Evolutionary conservation across 306 rosid species (phyloP).

Genomic region (Casuarina equisetifolia): DNA sequence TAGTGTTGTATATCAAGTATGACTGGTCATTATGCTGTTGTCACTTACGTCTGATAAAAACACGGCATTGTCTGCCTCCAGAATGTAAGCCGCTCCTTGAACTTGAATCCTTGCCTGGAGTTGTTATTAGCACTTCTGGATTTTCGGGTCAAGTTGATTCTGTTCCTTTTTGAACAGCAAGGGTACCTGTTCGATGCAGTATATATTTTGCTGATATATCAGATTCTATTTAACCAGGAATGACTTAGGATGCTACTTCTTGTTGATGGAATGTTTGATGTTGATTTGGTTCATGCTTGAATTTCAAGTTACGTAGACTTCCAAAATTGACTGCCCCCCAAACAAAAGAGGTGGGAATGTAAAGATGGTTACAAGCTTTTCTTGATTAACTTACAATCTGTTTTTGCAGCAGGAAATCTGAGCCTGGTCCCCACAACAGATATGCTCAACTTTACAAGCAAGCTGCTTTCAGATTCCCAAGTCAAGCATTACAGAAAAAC

Average conservation of each 20-base stretch:
- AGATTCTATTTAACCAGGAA: not conserved
- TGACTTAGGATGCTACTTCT: not conserved
- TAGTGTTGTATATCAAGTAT: not conserved
- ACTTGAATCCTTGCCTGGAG: not conserved
- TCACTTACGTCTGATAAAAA: not conserved
- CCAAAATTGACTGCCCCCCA: not conserved
- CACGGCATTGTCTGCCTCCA: not conserved
- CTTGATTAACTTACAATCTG: not conserved
- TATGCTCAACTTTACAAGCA: conserved; percentile 50
- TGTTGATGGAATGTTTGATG: not conserved
- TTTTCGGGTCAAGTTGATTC: not conserved
- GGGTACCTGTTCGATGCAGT: not conserved
- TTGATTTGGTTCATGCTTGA: not conserved
- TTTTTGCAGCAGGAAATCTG: conserved; percentile 54
- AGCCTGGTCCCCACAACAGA: conserved; percentile 62
- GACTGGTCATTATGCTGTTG: too few relatives aligned
- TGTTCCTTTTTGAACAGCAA: not conserved
- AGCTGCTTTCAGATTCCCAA: conserved; percentile 69
- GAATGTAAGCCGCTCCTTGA: not conserved
- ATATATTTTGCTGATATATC: not conserved
- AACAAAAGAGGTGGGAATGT: not conserved
- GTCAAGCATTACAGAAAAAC: conserved; percentile 47
- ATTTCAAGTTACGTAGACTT: not conserved
- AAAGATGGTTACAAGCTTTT: not conserved
- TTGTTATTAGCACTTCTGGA: not conserved